Percentiles rank a stretch among this genome's conserved stretches.
Evolutionary conservation across 352 stramenopile species (phyloP).

Genomic region (Aphanomyces astaci): DNA sequence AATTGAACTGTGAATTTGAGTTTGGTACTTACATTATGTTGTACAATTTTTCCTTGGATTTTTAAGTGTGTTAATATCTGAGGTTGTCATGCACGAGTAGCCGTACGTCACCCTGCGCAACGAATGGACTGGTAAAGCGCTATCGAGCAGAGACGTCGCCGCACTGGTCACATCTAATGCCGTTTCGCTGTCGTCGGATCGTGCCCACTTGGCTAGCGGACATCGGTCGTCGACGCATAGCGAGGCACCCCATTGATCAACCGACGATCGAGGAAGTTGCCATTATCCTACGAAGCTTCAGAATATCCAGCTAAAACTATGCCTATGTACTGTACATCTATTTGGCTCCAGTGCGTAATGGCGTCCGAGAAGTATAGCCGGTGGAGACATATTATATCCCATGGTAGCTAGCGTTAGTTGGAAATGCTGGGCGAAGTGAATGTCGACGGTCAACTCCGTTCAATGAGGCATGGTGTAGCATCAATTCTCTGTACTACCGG

Average conservation of each 20-base stretch:
- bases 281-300: background rate
- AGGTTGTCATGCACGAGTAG: background rate
- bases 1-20: no score
- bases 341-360: no score
- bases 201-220: background rate
- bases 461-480: no score
- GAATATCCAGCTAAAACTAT: background rate
- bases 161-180: background rate
- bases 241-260: background rate
- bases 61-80: background rate
- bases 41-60: no score
- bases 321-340: no score
- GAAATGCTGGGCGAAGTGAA: no score
- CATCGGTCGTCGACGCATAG: background rate
- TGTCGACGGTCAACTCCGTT: no score
- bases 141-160: background rate
- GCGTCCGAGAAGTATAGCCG: no score
- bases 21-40: background rate
- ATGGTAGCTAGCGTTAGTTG: no score
- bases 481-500: no score
- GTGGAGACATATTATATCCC: no score
- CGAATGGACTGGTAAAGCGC: background rate
- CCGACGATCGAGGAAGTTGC: background rate
- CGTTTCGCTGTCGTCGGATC: background rate
- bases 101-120: background rate